Conservation (phyloP, 2,329 filamentous ascomycete genomes). For the Apiospora kogelbergensis region DNA sequence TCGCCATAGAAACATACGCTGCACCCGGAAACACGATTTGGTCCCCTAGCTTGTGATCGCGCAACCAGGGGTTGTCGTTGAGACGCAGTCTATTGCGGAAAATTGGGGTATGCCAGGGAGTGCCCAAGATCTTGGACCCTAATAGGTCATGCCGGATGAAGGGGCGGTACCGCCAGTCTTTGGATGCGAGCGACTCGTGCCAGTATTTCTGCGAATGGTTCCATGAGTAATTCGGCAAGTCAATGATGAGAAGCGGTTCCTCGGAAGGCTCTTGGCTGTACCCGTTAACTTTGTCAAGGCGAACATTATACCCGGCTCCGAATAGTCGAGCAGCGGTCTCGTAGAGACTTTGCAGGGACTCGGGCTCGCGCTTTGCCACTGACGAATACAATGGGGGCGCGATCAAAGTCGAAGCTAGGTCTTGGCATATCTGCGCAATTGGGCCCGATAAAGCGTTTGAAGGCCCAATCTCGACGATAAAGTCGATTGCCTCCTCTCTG, state of each 20-base stretch:
- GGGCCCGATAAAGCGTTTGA: conserved; percentile 22
- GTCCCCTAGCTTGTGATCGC: conserved; percentile 38
- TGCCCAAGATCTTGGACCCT: conserved; percentile 20
- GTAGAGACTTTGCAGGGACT: conserved; percentile 14
- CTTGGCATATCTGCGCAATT: conserved; percentile 20
- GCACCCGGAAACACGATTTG: too few species aligned
- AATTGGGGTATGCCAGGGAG: conserved; percentile 16
- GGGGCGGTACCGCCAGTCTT: conserved; percentile 20
- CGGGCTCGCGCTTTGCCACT: background rate
- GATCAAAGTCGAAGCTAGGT: too few species aligned
- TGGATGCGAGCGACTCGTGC: conserved; percentile 21
- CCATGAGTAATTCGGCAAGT: conserved; percentile 28
- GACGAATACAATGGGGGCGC: conserved; percentile 7
- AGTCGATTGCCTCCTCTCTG: conserved; percentile 14
- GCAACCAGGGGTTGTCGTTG: too few species aligned
- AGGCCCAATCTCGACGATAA: conserved; percentile 27
- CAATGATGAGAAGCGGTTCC: too few species aligned
- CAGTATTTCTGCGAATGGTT: conserved; percentile 23
- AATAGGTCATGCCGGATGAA: conserved; percentile 22
- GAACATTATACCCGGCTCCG: too few species aligned
- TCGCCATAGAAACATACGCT: too few species aligned
- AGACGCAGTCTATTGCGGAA: too few species aligned
- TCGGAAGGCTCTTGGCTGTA: background rate
- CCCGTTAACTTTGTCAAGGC: conserved; percentile 19
- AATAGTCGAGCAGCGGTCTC: conserved; percentile 23